A percentile compares a stretch with the other conserved stretches of the same genome.
These are phyloP conservation scores for Xerocomus potaroensis DNA, from an alignment of 768 basidiomycete genomes.

Conservation along the genomic window DNA sequence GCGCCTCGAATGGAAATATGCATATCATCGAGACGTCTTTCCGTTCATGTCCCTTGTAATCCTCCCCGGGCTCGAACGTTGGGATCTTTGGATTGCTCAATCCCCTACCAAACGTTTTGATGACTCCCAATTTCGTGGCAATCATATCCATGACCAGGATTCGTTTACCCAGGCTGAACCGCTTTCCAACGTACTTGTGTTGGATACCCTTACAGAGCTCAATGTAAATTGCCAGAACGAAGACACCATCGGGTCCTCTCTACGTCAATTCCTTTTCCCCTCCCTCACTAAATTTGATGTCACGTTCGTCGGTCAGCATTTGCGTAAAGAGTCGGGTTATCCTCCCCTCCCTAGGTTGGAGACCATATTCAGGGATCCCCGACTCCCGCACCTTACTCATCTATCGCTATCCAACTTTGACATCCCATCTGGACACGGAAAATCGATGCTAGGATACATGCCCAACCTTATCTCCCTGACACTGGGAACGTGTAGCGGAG, in stretches of 20 bases:
- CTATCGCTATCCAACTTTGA: conserved; percentile 47
- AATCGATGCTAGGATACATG: conserved; percentile 48
- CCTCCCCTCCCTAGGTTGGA: conserved; percentile 46
- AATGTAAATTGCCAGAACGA: conserved; percentile 39
- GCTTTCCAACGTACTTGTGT: conserved; percentile 27
- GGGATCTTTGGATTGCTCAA: conserved; percentile 43
- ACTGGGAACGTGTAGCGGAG: conserved; percentile 44
- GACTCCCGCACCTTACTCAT: conserved; percentile 46
- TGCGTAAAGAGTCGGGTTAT: conserved; percentile 16
- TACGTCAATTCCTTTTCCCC: conserved; percentile 44
- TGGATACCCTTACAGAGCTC: conserved; percentile 36
- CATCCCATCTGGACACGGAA: conserved; percentile 36
- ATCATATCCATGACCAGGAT: conserved; percentile 28
- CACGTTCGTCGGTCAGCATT: conserved; percentile 33
- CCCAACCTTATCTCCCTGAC: conserved; percentile 45
- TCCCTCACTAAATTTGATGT: conserved; percentile 43
- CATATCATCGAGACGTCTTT: conserved; percentile 39
- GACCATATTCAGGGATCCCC: conserved; percentile 53
- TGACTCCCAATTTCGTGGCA: conserved; percentile 26
- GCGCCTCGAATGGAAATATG: conserved; percentile 46
- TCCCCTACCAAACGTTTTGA: conserved; percentile 27
- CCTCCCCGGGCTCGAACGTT: conserved; percentile 38
- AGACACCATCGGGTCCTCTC: conserved; percentile 34
- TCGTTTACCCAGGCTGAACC: conserved; percentile 27
- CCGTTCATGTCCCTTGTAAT: conserved; percentile 40